These are phyloP conservation scores for Filosporella fistucella DNA, from an alignment of 495 filamentous ascomycete species.

Conservation along the genomic window DNA sequence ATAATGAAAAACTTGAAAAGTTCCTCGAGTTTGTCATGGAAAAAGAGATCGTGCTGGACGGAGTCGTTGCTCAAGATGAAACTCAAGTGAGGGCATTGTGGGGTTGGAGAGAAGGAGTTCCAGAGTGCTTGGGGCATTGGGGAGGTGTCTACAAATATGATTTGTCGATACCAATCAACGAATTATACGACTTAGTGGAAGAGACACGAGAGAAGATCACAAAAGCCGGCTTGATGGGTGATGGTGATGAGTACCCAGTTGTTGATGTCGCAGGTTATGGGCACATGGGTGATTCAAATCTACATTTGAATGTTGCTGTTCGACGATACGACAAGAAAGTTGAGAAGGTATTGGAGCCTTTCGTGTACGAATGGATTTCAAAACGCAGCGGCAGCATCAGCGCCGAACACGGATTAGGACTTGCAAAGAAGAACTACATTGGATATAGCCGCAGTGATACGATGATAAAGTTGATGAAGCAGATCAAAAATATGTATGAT, in stretches of 20 bases:
- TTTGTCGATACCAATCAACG: conserved; percentile 83
- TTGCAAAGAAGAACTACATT: conserved; percentile 93
- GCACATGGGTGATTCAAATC: conserved; percentile 94
- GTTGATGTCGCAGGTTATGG: conserved; percentile 92
- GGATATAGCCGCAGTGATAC: conserved; percentile 85
- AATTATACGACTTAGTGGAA: conserved; percentile 85
- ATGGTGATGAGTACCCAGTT: conserved; percentile 72
- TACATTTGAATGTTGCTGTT: conserved; percentile 86
- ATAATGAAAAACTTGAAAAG: conserved; percentile 74
- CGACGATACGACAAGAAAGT: conserved; percentile 81
- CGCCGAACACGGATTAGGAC: conserved; percentile 89
- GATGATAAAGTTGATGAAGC: conserved; percentile 87
- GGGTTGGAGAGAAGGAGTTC: conserved; percentile 90
- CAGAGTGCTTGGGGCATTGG: conserved; percentile 82
- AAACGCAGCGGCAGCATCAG: conserved; percentile 86
- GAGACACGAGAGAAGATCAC: conserved; percentile 69
- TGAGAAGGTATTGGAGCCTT: conserved; percentile 87
- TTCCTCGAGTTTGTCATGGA: conserved; percentile 92
- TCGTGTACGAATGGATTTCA: conserved; percentile 94
- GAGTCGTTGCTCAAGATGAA: conserved; percentile 86
- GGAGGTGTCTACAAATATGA: conserved; percentile 99
- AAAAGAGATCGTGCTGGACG: conserved; percentile 77
- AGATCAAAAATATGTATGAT: conserved; percentile 87
- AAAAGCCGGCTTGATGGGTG: conserved; percentile 70
- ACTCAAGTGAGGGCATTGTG: conserved; percentile 83